phyloP scores from a whole-genome alignment of 2,329 filamentous ascomycete species.

The Paraphoma sp. region DNA sequence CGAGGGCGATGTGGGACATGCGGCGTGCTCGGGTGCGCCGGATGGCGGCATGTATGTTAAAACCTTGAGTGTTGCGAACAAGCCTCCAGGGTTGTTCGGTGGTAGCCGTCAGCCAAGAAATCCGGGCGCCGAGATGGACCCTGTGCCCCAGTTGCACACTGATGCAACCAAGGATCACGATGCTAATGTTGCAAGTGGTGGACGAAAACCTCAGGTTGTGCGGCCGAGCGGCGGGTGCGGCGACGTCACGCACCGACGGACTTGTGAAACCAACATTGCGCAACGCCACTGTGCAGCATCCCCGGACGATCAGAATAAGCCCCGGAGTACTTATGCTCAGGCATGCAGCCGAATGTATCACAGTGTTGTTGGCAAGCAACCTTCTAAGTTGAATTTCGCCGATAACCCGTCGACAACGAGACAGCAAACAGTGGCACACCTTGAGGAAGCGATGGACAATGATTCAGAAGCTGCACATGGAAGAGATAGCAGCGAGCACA shows the following conservation, averaged over 20 bases:
- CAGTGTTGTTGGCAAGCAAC: neutral
- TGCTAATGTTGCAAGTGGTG: neutral
- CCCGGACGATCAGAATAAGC: slow-evolving; percentile 5
- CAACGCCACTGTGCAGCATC: slow-evolving; percentile 4
- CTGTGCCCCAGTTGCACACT: neutral
- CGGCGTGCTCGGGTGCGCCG: neutral
- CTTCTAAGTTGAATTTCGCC: too few species aligned
- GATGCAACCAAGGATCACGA: neutral
- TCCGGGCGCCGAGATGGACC: neutral
- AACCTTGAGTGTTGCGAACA: neutral
- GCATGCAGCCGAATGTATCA: neutral
- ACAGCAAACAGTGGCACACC: neutral
- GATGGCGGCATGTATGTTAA: neutral
- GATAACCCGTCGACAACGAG: neutral
- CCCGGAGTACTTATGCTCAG: slow-evolving; percentile 1
- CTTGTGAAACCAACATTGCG: neutral
- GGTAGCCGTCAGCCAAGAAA: neutral
- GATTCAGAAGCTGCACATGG: neutral
- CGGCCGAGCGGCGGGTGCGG: neutral
- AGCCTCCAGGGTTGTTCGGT: neutral
- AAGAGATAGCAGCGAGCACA: neutral
- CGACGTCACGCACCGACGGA: neutral
- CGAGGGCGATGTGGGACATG: neutral
- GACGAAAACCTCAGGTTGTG: neutral
- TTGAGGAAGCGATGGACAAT: too few species aligned